These are phyloP conservation scores for Alternaria brassicae DNA, from an alignment of 2,329 filamentous ascomycete genomes.

Conservation along the genomic window DNA sequence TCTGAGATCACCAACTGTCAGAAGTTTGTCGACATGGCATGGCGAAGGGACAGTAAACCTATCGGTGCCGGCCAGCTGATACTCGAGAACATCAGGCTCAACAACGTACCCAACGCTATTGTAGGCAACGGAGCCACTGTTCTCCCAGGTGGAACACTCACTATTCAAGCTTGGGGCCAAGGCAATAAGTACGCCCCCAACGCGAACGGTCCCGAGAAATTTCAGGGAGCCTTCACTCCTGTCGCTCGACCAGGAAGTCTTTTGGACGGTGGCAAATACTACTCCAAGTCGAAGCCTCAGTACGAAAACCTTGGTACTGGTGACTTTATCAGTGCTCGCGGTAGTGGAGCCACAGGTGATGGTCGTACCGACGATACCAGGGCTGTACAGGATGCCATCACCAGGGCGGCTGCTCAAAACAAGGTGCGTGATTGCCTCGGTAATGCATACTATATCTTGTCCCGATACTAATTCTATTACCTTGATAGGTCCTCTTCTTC, in stretches of 20 bases:
- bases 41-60: conserved; percentile 48
- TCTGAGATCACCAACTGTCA: conserved; percentile 59
- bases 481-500: conserved; percentile 59
- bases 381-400: conserved; percentile 76
- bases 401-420: conserved; percentile 65
- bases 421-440: conserved; percentile 18
- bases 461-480: not conserved
- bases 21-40: conserved; percentile 59
- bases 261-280: conserved; percentile 58
- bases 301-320: conserved; percentile 61
- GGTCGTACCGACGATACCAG: conserved; percentile 80
- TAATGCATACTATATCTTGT: not conserved
- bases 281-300: conserved; percentile 60
- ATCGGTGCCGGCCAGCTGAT: conserved; percentile 60
- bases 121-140: conserved; percentile 38
- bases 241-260: conserved; percentile 57
- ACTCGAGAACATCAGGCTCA: conserved; percentile 61
- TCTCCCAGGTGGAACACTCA: conserved; percentile 43
- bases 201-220: conserved; percentile 55
- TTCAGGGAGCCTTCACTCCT: conserved; percentile 57
- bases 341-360: conserved; percentile 74
- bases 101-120: conserved; percentile 45
- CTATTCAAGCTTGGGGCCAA: conserved; percentile 47
- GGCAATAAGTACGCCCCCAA: conserved; percentile 46
- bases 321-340: conserved; percentile 65